Percentiles rank a stretch among this genome's conserved stretches.
These are phyloP conservation scores for Botrytis cinerea DNA, from an alignment of 2,329 filamentous ascomycete species.

Conservation along the genomic window DNA sequence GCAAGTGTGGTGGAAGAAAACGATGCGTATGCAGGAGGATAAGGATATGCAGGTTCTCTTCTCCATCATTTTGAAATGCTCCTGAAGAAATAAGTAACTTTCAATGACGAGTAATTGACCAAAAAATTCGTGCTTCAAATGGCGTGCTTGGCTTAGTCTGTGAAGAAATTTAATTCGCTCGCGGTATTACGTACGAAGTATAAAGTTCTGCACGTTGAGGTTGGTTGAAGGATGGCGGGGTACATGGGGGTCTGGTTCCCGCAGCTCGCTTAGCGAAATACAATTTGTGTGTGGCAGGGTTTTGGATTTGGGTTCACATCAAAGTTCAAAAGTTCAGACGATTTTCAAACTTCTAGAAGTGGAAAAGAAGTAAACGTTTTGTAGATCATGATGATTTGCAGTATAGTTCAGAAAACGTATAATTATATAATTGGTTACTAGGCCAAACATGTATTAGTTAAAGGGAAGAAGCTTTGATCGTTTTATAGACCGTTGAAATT, in stretches of 20 bases:
- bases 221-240: not conserved
- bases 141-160: not conserved
- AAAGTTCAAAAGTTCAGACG: not conserved
- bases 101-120: not conserved
- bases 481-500: not conserved
- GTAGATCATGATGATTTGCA: not conserved
- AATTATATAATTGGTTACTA: not conserved
- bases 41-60: not conserved
- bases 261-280: not conserved
- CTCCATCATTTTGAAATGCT: not conserved
- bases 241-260: not conserved
- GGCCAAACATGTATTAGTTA: not conserved
- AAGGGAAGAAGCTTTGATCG: not conserved
- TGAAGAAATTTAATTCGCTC: not conserved
- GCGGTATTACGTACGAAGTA: conserved; percentile 2
- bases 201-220: not conserved
- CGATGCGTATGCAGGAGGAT: not conserved
- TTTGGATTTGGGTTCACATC: not conserved
- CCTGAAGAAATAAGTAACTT: not conserved
- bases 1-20: not conserved
- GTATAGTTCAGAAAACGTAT: not conserved
- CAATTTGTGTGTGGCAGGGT: not conserved
- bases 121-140: conserved; percentile 8
- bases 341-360: not conserved
- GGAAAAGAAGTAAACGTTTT: not conserved